Evolutionary conservation across 306 rosid genomes (phyloP).

Genomic region (Aeschynomene evenia): DNA sequence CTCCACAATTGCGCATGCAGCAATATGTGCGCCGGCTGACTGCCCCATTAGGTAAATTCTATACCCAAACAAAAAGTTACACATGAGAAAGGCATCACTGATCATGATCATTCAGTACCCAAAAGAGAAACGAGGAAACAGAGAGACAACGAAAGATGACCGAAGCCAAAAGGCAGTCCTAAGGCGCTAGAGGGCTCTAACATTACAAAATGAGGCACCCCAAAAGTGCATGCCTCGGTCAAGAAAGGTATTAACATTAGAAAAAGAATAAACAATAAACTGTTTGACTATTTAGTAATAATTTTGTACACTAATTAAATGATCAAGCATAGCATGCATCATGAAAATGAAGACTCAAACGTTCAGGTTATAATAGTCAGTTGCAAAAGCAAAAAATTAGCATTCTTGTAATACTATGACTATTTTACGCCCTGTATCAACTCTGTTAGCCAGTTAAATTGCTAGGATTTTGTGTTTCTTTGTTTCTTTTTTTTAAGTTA

Average conservation of each 20-base stretch:
- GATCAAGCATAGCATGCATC: neutral
- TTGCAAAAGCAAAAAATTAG: neutral
- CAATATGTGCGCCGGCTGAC: slow-evolving; percentile 98
- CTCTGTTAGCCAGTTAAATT: neutral
- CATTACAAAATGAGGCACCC: neutral
- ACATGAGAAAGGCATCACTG: slow-evolving; percentile 22
- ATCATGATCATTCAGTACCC: slow-evolving; percentile 8
- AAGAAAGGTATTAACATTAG: neutral
- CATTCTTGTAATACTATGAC: neutral
- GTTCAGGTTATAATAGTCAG: neutral
- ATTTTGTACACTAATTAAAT: neutral
- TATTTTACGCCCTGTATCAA: neutral
- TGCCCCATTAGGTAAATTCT: slow-evolving; percentile 97
- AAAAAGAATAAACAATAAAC: neutral
- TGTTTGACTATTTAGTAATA: neutral
- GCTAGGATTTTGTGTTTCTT: neutral
- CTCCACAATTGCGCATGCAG: slow-evolving; percentile 75
- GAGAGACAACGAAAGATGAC: neutral
- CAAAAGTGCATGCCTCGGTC: neutral
- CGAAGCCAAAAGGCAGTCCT: neutral
- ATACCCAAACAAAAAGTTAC: slow-evolving; percentile 3
- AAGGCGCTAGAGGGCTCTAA: too few relatives aligned
- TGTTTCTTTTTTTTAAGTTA: too few relatives aligned
- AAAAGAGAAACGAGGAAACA: neutral
- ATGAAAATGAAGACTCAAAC: neutral